phyloP scores from a whole-genome alignment of 148 eudicot genomes.

The Rhododendron griersonianum region DNA sequence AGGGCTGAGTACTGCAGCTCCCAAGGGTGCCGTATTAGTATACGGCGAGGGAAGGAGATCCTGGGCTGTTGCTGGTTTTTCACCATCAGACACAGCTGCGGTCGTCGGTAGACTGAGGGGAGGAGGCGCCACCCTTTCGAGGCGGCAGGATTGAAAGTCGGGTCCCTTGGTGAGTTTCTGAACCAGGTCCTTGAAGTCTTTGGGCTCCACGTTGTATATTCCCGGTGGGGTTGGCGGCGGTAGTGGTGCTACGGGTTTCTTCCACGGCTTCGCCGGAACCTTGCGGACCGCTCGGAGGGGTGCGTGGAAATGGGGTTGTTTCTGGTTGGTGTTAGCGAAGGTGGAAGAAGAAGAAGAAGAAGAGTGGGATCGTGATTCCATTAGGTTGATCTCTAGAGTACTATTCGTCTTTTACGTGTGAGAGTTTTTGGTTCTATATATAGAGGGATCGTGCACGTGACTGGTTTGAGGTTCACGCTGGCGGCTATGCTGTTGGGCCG shows the following conservation, averaged over 20 bases:
- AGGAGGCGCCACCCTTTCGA: slow-evolving; percentile 47
- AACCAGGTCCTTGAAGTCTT: slow-evolving; percentile 60
- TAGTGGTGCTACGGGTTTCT: slow-evolving; percentile 26
- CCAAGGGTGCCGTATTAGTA: background rate
- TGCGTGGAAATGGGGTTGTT: background rate
- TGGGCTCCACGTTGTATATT: slow-evolving; percentile 58
- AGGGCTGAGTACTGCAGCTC: slow-evolving; percentile 15
- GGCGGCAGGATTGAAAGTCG: slow-evolving; percentile 24
- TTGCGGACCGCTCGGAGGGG: slow-evolving; percentile 26
- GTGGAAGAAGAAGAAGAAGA: slow-evolving; percentile 9
- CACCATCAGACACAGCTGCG: background rate
- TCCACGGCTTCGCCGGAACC: slow-evolving; percentile 17
- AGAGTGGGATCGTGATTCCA: slow-evolving; percentile 12
- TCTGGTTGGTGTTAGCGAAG: background rate
- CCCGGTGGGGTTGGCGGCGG: slow-evolving; percentile 33
- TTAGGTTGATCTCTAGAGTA: background rate
- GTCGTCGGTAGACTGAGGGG: slow-evolving; percentile 24
- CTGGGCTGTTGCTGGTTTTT: background rate
- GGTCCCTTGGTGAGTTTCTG: slow-evolving; percentile 55
- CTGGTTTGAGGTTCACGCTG: background rate
- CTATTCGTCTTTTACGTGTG: background rate
- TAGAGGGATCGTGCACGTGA: background rate
- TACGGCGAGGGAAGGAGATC: background rate
- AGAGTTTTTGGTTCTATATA: no score
- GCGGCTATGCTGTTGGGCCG: background rate